Evolutionary conservation across 1,139 yeast genomes (phyloP), one percentile per base, ranked within the genome.

Genomic region (Sugiyamaella castrensis): DNA sequence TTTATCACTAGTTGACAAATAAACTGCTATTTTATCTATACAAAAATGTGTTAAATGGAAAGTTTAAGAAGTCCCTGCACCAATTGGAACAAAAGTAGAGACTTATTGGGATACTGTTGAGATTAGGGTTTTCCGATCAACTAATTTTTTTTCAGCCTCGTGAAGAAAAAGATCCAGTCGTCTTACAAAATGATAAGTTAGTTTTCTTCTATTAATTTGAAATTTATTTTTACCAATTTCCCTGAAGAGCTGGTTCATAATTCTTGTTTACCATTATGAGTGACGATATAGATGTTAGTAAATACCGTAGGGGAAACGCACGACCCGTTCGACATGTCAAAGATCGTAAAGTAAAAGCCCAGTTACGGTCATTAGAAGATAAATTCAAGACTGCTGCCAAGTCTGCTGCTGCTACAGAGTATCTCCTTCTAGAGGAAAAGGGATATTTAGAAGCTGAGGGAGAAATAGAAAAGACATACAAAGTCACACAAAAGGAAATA

Each of bases 371-470:
- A 5, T 31, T 43, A 26, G 95, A 92, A 62, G 75, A 76, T 45
- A 84, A 84, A 59, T 87, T 87, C 66, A 79, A 80, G 56, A 85
- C 84, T 54, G 95, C 96, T 0, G 80, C 87, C 16, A 72, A 76
- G 56, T 78, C 89, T 12, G 96, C 96, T 1, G 87, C 91, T 24
- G 82, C 86, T 7, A 87, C 97, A 0, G 97, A 92, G 60, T 77
- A 87, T 63, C 75, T 94, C 57, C 72, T 89, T 43, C 87, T 87
- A 57, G 97, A 92, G 70, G 84, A 85, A 39, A 79, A 76, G 2
- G 98, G 98, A 43, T 85, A 75, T 59, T 70, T 94, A 57, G 98
- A 92, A 65, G 88, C 96, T 3, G 98, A 94, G 58, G 87, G 83
- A 59, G 80, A 75, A 38, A 82, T 92, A 88, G 99, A 94, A 68